A percentile compares a stretch with the other conserved stretches of the same genome.
Evolutionary conservation across 2,329 filamentous ascomycete genomes (phyloP).

Genomic region (Neonectria ditissima): DNA sequence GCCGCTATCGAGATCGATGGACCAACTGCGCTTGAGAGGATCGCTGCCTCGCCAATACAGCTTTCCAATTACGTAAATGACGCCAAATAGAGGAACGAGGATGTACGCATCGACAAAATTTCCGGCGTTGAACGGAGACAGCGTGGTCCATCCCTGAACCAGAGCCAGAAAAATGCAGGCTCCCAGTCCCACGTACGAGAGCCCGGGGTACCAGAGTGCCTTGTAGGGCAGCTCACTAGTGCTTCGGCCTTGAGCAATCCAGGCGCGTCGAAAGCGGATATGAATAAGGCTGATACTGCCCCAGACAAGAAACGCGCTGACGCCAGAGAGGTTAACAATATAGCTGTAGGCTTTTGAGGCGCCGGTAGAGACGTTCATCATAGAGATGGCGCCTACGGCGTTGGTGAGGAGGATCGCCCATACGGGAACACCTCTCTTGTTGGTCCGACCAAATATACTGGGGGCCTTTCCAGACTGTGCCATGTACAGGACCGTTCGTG

Average conservation of each 20-base stretch:
- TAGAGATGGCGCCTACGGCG: conserved; percentile 75
- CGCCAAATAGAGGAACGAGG: conserved; percentile 67
- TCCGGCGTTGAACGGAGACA: conserved; percentile 68
- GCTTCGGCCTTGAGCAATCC: conserved; percentile 67
- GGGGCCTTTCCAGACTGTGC: conserved; percentile 80
- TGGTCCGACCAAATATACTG: conserved; percentile 74
- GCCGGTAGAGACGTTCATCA: conserved; percentile 79
- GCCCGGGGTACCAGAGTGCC: conserved; percentile 66
- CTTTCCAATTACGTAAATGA: conserved; percentile 69
- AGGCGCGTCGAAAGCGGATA: conserved; percentile 76
- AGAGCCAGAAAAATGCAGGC: conserved; percentile 71
- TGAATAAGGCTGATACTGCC: conserved; percentile 77
- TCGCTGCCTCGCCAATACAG: conserved; percentile 63
- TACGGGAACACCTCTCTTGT: conserved; percentile 71
- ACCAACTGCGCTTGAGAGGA: conserved; percentile 59
- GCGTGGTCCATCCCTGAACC: conserved; percentile 71
- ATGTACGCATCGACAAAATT: conserved; percentile 75
- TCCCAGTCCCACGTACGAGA: conserved; percentile 68
- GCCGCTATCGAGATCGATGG: conserved; percentile 69
- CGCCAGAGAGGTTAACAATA: conserved; percentile 77
- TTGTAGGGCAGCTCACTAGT: conserved; percentile 67
- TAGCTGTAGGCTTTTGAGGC: conserved; percentile 74
- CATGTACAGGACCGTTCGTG: conserved; percentile 81
- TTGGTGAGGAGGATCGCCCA: conserved; percentile 76
- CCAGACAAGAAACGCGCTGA: conserved; percentile 80